Base-by-base conservation (phyloP, 805 yeast species). In the Metschnikowia continentalis region DNA sequence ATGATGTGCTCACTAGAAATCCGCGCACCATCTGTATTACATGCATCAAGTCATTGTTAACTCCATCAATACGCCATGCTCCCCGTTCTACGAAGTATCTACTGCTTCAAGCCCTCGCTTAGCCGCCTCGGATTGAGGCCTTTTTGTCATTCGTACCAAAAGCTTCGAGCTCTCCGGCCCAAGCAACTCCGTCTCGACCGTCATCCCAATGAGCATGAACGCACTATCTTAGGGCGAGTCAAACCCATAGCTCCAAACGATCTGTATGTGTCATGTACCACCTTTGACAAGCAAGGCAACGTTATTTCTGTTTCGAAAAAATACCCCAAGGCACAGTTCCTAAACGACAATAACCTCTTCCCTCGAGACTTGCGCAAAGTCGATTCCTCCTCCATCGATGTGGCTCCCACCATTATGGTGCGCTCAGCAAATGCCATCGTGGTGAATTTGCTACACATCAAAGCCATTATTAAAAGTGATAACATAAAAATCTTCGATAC, bases 311-410 rank as follows among this genome's bases (percentile, higher is more conserved):
- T 86, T 2, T 84, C 92, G 1, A 78, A 83, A 42, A 87, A 83
- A 60, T 83, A 86, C 65, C 88, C 89, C 54, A 81, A 89, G 61
- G 77, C 86, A 47, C 84, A 83, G 48, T 79, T 92, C 53, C 75
- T 92, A 8, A 75, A 70, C 49, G 83, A 86, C 42, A 86, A 90
- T 66, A 80, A 83, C 22, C 65, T 91, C 26, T 89, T 84, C 55
- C 96, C 97, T 1, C 74, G 97, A 68, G 97, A 91, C 66, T 71
- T 91, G 55, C 70, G 97, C 32, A 90, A 88, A 62, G 85, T 91
- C 47, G 96, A 92, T 61, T 74, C 84, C 3, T 75, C 87, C 1
- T 72, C 81, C 36, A 78, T 81, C 49, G 96, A 90, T 66, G 88
- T 92, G 19, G 91, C 91, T 3, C 99, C 99, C 0, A 82, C 90